Percentiles rank a stretch among this genome's conserved stretches.
These are phyloP conservation scores for Epichloe gansuensis DNA, from an alignment of 2,329 filamentous ascomycete genomes.

Conservation along the genomic window DNA sequence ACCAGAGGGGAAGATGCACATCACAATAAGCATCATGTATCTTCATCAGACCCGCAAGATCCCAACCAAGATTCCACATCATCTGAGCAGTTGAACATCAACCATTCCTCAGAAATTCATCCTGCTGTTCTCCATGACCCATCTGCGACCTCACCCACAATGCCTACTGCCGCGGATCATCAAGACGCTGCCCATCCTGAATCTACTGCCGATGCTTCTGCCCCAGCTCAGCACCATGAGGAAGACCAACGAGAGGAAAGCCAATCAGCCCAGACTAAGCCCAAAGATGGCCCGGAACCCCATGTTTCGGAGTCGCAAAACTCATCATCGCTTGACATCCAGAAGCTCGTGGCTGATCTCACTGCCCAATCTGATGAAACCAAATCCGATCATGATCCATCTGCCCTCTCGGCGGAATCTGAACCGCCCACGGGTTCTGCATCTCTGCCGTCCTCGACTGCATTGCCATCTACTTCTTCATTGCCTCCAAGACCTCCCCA, in stretches of 20 bases:
- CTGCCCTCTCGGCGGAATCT: constrained; percentile 14
- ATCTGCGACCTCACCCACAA: constrained; percentile 12
- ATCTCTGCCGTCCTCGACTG: constrained; percentile 19
- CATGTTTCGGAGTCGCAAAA: constrained; percentile 17
- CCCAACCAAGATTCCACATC: constrained; percentile 29
- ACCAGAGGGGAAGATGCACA: constrained; percentile 23
- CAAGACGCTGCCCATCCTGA: constrained; percentile 3
- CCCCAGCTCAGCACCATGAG: constrained; percentile 14
- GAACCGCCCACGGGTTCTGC: constrained; percentile 17
- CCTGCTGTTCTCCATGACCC: constrained; percentile 21
- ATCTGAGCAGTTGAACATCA: constrained; percentile 25
- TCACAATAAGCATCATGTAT: constrained; percentile 29
- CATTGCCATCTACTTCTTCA: constrained; percentile 27
- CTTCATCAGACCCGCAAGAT: constrained; percentile 27
- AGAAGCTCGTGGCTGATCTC: constrained; percentile 30
- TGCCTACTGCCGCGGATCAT: constrained; percentile 13
- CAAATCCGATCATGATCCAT: constrained; percentile 18
- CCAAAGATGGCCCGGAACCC: constrained; percentile 17
- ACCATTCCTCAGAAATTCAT: constrained; percentile 18
- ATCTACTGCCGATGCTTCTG: constrained; percentile 11
- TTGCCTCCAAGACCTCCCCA: constrained; percentile 35
- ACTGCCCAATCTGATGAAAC: constrained; percentile 22
- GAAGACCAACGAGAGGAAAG: constrained; percentile 10
- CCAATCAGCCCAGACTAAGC: constrained; percentile 12
- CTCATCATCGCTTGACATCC: constrained; percentile 23